Conservation (phyloP, 371 early-diverging fungal species). For the Rhizomucor pusillus region DNA sequence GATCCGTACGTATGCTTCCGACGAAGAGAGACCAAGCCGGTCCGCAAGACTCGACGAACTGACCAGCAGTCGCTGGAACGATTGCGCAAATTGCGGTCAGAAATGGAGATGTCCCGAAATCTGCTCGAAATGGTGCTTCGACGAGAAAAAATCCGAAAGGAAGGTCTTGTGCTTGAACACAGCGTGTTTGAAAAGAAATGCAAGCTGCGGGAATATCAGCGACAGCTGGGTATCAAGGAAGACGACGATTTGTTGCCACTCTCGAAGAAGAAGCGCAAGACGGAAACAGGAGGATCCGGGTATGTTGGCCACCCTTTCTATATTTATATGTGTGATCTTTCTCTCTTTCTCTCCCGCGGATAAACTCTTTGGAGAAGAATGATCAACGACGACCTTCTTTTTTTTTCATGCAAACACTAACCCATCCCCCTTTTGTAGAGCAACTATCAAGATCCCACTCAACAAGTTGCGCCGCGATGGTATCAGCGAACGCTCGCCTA, state of each 20-base stretch:
- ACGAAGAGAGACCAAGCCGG: constrained; percentile 82
- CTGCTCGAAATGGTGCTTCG: constrained; percentile 79
- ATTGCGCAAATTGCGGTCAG: constrained; percentile 74
- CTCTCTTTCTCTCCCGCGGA: no score
- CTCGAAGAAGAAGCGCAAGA: constrained; percentile 39
- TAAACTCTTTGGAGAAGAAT: background rate
- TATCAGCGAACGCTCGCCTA: constrained; percentile 34
- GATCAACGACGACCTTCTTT: background rate
- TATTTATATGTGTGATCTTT: no score
- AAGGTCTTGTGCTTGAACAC: constrained; percentile 68
- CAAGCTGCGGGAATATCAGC: constrained; percentile 54
- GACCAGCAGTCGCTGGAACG: constrained; percentile 85
- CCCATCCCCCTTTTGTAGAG: constrained; percentile 37
- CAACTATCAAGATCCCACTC: constrained; percentile 58
- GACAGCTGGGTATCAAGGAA: constrained; percentile 55
- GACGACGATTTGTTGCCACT: constrained; percentile 43
- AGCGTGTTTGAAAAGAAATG: constrained; percentile 57
- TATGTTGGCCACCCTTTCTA: constrained; percentile 8
- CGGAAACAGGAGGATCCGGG: constrained; percentile 26
- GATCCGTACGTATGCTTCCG: constrained; percentile 98
- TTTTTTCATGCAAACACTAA: background rate
- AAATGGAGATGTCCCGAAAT: constrained; percentile 73
- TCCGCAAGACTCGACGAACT: constrained; percentile 85
- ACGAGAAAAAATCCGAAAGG: constrained; percentile 74
- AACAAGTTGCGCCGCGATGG: constrained; percentile 38